Evolutionary conservation across 2,329 filamentous ascomycete genomes (phyloP).

Genomic region (Bipolaris sorokiniana): DNA sequence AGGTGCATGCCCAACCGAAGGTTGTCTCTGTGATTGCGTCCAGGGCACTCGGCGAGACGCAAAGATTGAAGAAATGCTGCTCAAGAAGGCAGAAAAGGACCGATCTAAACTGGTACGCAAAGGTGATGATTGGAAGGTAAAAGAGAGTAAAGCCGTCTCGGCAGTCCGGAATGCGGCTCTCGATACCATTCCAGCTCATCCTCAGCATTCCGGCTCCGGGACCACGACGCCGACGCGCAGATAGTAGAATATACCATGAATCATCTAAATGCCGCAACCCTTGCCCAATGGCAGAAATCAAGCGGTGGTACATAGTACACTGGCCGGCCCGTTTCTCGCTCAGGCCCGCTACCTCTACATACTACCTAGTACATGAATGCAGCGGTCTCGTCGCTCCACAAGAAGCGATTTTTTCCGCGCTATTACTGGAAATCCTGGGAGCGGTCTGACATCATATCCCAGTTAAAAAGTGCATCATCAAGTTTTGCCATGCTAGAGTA

Average conservation of each 20-base stretch:
- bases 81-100: conserved; percentile 44
- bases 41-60: conserved; percentile 52
- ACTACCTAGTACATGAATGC: neutral
- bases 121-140: conserved; percentile 52
- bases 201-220: conserved; percentile 14
- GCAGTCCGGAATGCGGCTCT: conserved; percentile 44
- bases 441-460: conserved; percentile 8
- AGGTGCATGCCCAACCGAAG: conserved; percentile 64
- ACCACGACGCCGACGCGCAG: conserved; percentile 15
- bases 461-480: neutral
- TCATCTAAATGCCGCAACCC: conserved; percentile 6
- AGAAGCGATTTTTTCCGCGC: neutral
- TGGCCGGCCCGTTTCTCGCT: neutral
- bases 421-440: neutral
- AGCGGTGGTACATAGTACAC: neutral
- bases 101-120: conserved; percentile 43
- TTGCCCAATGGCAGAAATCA: neutral
- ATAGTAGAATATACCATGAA: conserved; percentile 1
- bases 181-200: conserved; percentile 27
- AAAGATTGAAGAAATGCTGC: conserved; percentile 38
- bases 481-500: conserved; percentile 1
- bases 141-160: conserved; percentile 53
- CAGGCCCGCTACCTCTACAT: neutral
- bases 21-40: conserved; percentile 66
- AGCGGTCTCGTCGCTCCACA: neutral